These are phyloP conservation scores for Plasmodium knowlesi DNA, from an alignment of 169 alveolate species.

Conservation along the genomic window DNA sequence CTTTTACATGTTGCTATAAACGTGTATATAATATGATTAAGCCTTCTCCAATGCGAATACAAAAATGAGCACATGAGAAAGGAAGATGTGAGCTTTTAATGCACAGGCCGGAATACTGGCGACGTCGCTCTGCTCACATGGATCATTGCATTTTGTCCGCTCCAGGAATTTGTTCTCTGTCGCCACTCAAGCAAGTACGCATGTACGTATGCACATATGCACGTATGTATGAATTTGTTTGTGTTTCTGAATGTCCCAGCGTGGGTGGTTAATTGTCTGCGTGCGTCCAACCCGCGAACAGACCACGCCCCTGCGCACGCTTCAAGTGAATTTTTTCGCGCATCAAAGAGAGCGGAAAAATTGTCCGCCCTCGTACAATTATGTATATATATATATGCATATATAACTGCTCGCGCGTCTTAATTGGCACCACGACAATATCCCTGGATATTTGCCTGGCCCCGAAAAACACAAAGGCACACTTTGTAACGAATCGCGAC, in stretches of 20 bases:
- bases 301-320: not conserved
- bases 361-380: not conserved
- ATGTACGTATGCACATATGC: not conserved
- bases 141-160: not conserved
- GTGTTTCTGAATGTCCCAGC: not conserved
- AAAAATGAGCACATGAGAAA: not conserved
- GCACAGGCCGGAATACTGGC: not conserved
- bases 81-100: not conserved
- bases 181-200: not conserved
- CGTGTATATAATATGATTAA: not conserved
- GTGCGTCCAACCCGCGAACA: not conserved
- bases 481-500: not conserved
- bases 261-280: not conserved
- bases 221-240: not conserved
- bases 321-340: not conserved
- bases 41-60: not conserved
- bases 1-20: not conserved
- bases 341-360: constrained; percentile 3
- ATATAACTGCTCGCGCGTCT: not conserved
- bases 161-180: not conserved
- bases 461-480: not conserved
- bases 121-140: not conserved
- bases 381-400: constrained; percentile 20
- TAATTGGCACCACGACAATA: not conserved
- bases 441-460: not conserved